Evolutionary conservation across 345 rosid genomes (phyloP).

Genomic region (Raphanus raphanistrum): DNA sequence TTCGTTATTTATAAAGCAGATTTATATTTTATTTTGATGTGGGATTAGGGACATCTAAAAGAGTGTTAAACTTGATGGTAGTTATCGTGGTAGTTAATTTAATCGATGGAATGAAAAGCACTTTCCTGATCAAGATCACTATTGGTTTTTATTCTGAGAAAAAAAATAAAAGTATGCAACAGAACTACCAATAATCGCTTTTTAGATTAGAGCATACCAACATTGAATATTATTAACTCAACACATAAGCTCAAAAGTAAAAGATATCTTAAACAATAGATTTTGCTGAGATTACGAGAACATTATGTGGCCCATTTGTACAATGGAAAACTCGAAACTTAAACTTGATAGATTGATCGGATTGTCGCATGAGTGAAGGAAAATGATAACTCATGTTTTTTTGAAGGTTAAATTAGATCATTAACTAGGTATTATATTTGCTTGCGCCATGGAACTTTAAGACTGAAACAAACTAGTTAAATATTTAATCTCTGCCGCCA

Average conservation of each 20-base stretch:
- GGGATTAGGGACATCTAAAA: slow-evolving; percentile 6
- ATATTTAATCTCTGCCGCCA: slow-evolving; percentile 36
- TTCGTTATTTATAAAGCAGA: neutral
- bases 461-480: slow-evolving; percentile 24
- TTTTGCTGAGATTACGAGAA: slow-evolving; percentile 21
- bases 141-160: slow-evolving; percentile 4
- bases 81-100: slow-evolving; percentile 39
- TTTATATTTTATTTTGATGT: slow-evolving; percentile 1
- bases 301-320: slow-evolving; percentile 38
- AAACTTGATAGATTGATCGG: slow-evolving; percentile 9
- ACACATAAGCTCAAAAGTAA: neutral
- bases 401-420: slow-evolving; percentile 13
- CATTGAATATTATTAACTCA: slow-evolving; percentile 25
- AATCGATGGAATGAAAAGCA: slow-evolving; percentile 30
- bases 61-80: slow-evolving; percentile 24
- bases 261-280: neutral
- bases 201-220: slow-evolving; percentile 21
- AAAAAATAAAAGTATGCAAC: neutral
- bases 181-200: slow-evolving; percentile 17
- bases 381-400: slow-evolving; percentile 8
- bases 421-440: slow-evolving; percentile 29
- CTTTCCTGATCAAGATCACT: slow-evolving; percentile 16
- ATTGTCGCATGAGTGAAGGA: slow-evolving; percentile 12
- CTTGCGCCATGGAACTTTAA: slow-evolving; percentile 34
- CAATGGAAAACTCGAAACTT: slow-evolving; percentile 8